These are phyloP conservation scores for Dichotomopilus funicola DNA, from an alignment of 2,329 filamentous ascomycete species.

Conservation along the genomic window DNA sequence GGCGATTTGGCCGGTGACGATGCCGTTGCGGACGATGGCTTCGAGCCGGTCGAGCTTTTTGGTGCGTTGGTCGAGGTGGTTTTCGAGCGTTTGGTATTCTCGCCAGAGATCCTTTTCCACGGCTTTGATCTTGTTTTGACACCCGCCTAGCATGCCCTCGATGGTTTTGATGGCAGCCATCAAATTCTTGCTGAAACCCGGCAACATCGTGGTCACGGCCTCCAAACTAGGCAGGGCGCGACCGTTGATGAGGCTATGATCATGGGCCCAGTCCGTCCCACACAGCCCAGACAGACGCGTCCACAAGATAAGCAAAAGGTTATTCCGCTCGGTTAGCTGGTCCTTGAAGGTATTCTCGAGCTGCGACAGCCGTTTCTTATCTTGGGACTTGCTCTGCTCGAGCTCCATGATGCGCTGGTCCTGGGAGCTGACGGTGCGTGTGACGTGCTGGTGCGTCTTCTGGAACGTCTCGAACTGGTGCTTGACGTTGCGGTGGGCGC, in stretches of 20 bases:
- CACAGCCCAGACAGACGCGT: slow-evolving; percentile 79
- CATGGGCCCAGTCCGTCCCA: slow-evolving; percentile 85
- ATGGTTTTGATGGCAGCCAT: slow-evolving; percentile 80
- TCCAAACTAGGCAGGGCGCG: slow-evolving; percentile 77
- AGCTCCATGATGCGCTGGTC: slow-evolving; percentile 81
- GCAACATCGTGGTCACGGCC: slow-evolving; percentile 75
- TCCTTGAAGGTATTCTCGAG: slow-evolving; percentile 79
- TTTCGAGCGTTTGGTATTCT: slow-evolving; percentile 82
- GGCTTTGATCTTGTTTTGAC: slow-evolving; percentile 70
- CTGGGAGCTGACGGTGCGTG: slow-evolving; percentile 77
- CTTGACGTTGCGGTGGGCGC: slow-evolving; percentile 77
- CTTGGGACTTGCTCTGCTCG: slow-evolving; percentile 69
- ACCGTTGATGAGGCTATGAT: slow-evolving; percentile 82
- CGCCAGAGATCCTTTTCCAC: slow-evolving; percentile 89
- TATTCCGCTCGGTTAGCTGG: slow-evolving; percentile 83
- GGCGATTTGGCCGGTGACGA: slow-evolving; percentile 42
- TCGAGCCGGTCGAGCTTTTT: slow-evolving; percentile 88
- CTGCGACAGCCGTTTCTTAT: slow-evolving; percentile 67
- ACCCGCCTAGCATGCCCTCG: slow-evolving; percentile 69
- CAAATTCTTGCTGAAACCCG: slow-evolving; percentile 85
- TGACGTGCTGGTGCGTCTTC: slow-evolving; percentile 79
- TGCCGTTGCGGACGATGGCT: slow-evolving; percentile 62
- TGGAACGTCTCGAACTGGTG: slow-evolving; percentile 82
- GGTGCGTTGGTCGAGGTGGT: slow-evolving; percentile 67
- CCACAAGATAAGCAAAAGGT: slow-evolving; percentile 82